Evolutionary conservation across 768 basidiomycete species (phyloP), one percentile per base, ranked within the genome.

Genomic region (Leucocoprinus birnbaumii): DNA sequence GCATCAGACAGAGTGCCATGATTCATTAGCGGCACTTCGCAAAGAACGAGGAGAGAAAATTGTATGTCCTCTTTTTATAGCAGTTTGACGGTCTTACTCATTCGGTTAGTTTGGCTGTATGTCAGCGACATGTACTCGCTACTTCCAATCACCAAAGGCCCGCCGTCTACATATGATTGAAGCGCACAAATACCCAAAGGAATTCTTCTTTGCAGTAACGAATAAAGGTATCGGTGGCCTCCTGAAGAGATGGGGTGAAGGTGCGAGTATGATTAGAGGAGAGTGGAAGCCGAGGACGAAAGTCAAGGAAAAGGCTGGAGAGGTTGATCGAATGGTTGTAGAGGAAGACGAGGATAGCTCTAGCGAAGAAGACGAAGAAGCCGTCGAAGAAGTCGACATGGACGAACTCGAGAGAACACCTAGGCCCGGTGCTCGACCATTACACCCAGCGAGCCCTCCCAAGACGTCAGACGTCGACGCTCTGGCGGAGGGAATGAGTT

Each of bases 121-220:
- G 67, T 71, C 93, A 58, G 61, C 69, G 14, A 65, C 76, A 2
- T 87, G 88, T 68, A 62, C 77, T 38, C 78, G 81, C 51, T 61
- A 76, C 10, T 95, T 94, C 66, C 64, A 71, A 7, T 86, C 82
- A 1, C 94, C 93, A 0, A 92, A 89, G 68, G 71, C 81, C 14
- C 79, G 94, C 16, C 74, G 94, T 21, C 73, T 89, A 42, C 94
- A 95, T 72, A 79, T 96, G 50, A 90, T 95, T 44, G 78, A 86
- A 61, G 82, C 76, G 13, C 94, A 96, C 62, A 82, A 78, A 48
- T 96, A 87, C 65, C 92, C 93, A 3, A 91, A 91, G 65, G 83
- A 94, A 63, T 96, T 87, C 68, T 95, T 92, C 70, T 96, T 95
- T 66, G 83, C 89, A 18, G 87, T 96, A 18, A 94, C 91, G 14